These are phyloP conservation scores for Candida arabinofermentans DNA, from an alignment of 805 yeast genomes.

Conservation along the genomic window DNA sequence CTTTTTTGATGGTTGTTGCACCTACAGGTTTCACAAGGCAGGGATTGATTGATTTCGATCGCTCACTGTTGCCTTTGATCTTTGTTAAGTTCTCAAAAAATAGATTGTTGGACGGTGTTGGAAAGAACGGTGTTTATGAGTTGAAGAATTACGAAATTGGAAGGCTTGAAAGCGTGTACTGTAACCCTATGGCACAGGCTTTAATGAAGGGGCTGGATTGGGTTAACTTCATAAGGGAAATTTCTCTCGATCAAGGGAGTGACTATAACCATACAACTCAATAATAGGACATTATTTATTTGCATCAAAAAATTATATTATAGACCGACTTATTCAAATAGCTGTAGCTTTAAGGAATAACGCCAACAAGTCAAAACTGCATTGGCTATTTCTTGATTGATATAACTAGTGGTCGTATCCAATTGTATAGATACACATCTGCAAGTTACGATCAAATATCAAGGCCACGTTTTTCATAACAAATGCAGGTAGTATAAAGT, in stretches of 20 bases:
- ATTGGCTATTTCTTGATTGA: too few relatives aligned
- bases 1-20: slow-evolving; percentile 41
- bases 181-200: slow-evolving; percentile 35
- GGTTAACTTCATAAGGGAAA: slow-evolving; percentile 18
- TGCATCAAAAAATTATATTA: too few relatives aligned
- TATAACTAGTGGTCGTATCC: too few relatives aligned
- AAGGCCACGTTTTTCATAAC: too few relatives aligned
- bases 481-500: too few relatives aligned
- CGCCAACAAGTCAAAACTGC: too few relatives aligned
- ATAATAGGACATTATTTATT: neutral
- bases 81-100: slow-evolving; percentile 39
- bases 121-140: slow-evolving; percentile 26
- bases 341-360: too few relatives aligned
- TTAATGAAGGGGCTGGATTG: slow-evolving; percentile 35
- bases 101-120: slow-evolving; percentile 12
- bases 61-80: slow-evolving; percentile 42
- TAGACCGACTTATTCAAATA: slow-evolving; percentile 39
- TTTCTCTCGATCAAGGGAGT: slow-evolving; percentile 1
- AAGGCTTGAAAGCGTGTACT: slow-evolving; percentile 30
- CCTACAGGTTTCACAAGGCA: slow-evolving; percentile 45
- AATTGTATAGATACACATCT: too few relatives aligned
- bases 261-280: neutral
- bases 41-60: slow-evolving; percentile 42
- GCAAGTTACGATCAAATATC: too few relatives aligned
- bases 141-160: slow-evolving; percentile 38